A percentile compares a stretch with the other conserved stretches of the same genome.
Conservation (phyloP, 2,329 filamentous ascomycete species). For the Camillea tinctor region DNA sequence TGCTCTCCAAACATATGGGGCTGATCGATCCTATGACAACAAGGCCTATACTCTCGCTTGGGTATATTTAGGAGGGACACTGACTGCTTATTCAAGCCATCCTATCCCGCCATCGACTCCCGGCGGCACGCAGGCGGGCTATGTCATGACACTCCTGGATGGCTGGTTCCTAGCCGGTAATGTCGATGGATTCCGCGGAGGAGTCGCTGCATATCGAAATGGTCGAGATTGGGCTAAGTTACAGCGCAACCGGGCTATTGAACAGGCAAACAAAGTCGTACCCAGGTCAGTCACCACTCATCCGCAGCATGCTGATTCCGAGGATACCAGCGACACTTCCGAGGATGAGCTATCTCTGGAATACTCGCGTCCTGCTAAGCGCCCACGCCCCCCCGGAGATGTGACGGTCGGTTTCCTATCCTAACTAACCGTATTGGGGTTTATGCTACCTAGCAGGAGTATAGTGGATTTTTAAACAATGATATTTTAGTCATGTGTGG, state of each 20-base stretch:
- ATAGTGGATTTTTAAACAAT: too few relatives aligned
- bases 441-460: too few relatives aligned
- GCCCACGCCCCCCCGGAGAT: too few relatives aligned
- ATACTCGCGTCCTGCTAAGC: too few relatives aligned
- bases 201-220: not conserved
- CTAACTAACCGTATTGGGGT: too few relatives aligned
- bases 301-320: too few relatives aligned
- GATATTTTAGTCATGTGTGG: too few relatives aligned
- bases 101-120: not conserved
- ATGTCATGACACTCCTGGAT: not conserved
- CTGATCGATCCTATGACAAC: not conserved
- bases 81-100: not conserved
- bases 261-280: not conserved
- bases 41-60: not conserved
- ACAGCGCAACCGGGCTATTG: not conserved
- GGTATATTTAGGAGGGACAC: not conserved
- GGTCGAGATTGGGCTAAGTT: not conserved
- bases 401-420: too few relatives aligned
- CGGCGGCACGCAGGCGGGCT: not conserved
- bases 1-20: slow-evolving; percentile 2
- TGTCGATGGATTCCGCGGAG: not conserved
- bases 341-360: too few relatives aligned
- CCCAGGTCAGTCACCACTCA: too few relatives aligned
- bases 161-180: not conserved
- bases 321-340: too few relatives aligned